A percentile compares a stretch with the other conserved stretches of the same genome.
Evolutionary conservation across 83 land plant genomes (phyloP).

Genomic region (Isoetes engelmannii): DNA sequence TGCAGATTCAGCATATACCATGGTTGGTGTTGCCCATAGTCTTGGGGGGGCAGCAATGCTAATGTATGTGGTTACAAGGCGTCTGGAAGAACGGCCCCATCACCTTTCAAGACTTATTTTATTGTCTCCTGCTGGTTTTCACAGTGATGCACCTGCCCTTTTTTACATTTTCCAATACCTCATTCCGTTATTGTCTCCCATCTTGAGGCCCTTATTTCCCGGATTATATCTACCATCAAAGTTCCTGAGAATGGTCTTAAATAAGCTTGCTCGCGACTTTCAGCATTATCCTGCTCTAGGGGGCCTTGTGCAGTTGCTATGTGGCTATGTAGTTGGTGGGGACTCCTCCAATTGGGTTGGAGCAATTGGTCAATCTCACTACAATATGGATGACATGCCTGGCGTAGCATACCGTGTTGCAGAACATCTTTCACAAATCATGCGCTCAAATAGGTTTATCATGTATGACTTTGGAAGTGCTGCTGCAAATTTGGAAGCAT

Average conservation of each 20-base stretch:
- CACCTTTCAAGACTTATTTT: constrained; percentile 66
- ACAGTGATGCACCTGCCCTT: constrained; percentile 53
- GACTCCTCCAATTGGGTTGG: constrained; percentile 98
- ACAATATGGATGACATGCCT: constrained; percentile 98
- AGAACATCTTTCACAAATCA: constrained; percentile 80
- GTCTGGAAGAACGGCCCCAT: constrained; percentile 63
- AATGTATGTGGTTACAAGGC: constrained; percentile 73
- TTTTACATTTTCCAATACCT: constrained; percentile 39
- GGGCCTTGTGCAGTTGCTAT: constrained; percentile 79
- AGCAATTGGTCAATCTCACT: constrained; percentile 73
- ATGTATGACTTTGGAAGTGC: constrained; percentile 90
- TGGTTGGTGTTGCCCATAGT: constrained; percentile 81
- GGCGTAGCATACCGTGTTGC: constrained; percentile 69
- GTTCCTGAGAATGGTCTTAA: constrained; percentile 78
- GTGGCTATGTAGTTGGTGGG: constrained; percentile 78
- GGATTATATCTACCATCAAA: constrained; percentile 84
- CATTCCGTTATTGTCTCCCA: constrained; percentile 51
- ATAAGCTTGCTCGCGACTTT: constrained; percentile 89
- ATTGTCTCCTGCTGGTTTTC: constrained; percentile 94
- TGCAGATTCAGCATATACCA: constrained; percentile 50
- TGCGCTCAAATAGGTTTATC: constrained; percentile 46
- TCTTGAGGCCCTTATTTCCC: constrained; percentile 63
- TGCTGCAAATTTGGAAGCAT: constrained; percentile 51
- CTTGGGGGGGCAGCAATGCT: constrained; percentile 87
- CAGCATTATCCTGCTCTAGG: constrained; percentile 94